These are phyloP conservation scores for Salix purpurea DNA, from an alignment of 345 rosid genomes.

Conservation along the genomic window DNA sequence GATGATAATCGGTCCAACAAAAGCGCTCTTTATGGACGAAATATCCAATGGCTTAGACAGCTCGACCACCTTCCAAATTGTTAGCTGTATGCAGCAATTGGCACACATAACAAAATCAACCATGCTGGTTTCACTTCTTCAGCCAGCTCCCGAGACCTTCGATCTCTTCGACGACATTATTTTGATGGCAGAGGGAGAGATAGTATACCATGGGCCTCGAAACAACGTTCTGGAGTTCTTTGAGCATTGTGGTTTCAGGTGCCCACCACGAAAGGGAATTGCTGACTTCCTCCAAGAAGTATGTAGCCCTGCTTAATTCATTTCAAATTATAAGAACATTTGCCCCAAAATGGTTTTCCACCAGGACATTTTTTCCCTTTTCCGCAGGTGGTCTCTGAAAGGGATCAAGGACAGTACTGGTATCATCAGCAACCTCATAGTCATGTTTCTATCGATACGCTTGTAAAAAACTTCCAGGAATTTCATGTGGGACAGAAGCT, in stretches of 20 bases:
- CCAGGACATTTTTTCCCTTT: too few species aligned
- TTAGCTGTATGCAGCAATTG: slow-evolving; percentile 57
- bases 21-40: slow-evolving; percentile 76
- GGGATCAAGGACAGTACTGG: slow-evolving; percentile 73
- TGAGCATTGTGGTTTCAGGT: slow-evolving; percentile 58
- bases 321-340: neutral
- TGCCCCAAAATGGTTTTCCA: neutral
- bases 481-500: slow-evolving; percentile 37
- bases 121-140: slow-evolving; percentile 57
- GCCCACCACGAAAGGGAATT: slow-evolving; percentile 63
- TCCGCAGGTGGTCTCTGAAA: slow-evolving; percentile 48
- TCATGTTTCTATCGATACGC: slow-evolving; percentile 44
- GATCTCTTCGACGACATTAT: slow-evolving; percentile 69
- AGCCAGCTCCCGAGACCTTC: slow-evolving; percentile 76
- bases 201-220: slow-evolving; percentile 69
- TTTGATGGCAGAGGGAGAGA: slow-evolving; percentile 58
- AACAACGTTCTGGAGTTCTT: slow-evolving; percentile 49
- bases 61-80: slow-evolving; percentile 67
- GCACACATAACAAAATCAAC: slow-evolving; percentile 58
- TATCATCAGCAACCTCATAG: slow-evolving; percentile 29
- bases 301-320: slow-evolving; percentile 4
- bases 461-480: slow-evolving; percentile 33
- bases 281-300: slow-evolving; percentile 78
- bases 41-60: slow-evolving; percentile 74
- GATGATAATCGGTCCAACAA: slow-evolving; percentile 66